Percentiles rank a stretch among this genome's conserved stretches.
These are phyloP conservation scores for Suillus sp. DNA, from an alignment of 768 basidiomycete species.

Conservation along the genomic window DNA sequence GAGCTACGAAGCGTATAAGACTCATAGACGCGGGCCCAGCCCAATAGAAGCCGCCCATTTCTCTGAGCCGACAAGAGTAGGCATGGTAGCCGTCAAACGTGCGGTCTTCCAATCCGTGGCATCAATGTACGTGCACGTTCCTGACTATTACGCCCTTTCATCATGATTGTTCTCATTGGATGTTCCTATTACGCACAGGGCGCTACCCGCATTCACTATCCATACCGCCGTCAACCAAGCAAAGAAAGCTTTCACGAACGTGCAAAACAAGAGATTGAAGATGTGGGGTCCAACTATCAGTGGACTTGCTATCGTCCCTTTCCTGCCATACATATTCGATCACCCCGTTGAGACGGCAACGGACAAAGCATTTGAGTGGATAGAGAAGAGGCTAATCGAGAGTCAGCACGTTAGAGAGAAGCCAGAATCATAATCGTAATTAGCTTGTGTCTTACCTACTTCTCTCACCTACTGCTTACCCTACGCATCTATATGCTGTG, in stretches of 20 bases:
- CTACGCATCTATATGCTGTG: background rate
- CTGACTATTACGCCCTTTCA: conserved; percentile 6
- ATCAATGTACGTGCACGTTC: conserved; percentile 61
- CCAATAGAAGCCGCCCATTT: conserved; percentile 67
- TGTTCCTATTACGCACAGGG: conserved; percentile 47
- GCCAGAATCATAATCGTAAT: conserved; percentile 33
- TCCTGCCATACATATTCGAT: conserved; percentile 76
- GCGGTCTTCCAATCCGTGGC: conserved; percentile 81
- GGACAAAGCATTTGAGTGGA: conserved; percentile 70
- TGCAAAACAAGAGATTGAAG: conserved; percentile 57
- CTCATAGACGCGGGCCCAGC: conserved; percentile 65
- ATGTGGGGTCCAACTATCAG: conserved; percentile 78
- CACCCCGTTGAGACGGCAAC: conserved; percentile 76
- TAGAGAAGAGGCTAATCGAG: conserved; percentile 56
- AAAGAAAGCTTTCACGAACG: conserved; percentile 64
- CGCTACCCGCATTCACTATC: conserved; percentile 81
- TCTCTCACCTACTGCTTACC: background rate
- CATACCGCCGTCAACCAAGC: conserved; percentile 80
- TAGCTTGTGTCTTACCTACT: background rate
- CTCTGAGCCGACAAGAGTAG: conserved; percentile 67
- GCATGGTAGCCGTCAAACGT: conserved; percentile 73
- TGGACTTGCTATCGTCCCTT: conserved; percentile 72
- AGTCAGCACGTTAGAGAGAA: conserved; percentile 33
- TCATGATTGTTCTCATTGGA: conserved; percentile 3
- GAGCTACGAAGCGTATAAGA: conserved; percentile 80